These are phyloP conservation scores for Cryptosporidium canis DNA, from an alignment of 169 alveolate species.

Conservation along the genomic window DNA sequence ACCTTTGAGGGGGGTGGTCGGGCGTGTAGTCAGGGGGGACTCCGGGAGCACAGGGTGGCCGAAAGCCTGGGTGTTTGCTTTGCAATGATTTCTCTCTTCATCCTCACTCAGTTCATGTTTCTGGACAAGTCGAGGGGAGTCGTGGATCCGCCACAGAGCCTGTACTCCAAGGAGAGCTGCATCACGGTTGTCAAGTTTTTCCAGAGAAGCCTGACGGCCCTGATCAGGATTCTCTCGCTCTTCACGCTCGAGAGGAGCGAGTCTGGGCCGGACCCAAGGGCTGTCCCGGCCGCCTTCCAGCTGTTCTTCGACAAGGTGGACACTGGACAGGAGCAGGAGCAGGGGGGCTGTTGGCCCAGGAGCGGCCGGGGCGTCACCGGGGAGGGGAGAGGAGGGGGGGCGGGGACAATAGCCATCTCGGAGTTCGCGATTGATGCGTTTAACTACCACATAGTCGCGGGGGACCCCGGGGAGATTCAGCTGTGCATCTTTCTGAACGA, in stretches of 20 bases:
- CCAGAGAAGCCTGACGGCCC: constrained; percentile 8
- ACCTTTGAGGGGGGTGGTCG: background rate
- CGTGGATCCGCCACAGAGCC: background rate
- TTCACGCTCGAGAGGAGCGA: background rate
- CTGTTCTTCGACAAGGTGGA: background rate
- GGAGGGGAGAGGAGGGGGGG: background rate
- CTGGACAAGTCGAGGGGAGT: background rate
- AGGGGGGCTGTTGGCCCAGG: too few species aligned
- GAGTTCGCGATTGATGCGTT: constrained; percentile 4
- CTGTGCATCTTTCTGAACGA: constrained; percentile 8
- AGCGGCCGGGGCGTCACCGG: too few species aligned
- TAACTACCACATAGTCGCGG: constrained; percentile 24
- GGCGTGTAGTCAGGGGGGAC: background rate
- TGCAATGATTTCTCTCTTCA: constrained; percentile 18
- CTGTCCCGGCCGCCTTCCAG: constrained; percentile 2
- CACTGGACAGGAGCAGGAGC: background rate
- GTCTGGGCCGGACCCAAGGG: background rate
- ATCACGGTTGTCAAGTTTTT: constrained; percentile 6
- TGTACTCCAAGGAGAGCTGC: constrained; percentile 39
- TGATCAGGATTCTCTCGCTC: background rate
- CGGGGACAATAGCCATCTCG: background rate
- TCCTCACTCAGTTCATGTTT: constrained; percentile 33
- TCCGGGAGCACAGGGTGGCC: background rate
- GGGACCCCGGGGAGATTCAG: constrained; percentile 11
- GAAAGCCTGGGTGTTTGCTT: background rate